Evolutionary conservation across 768 basidiomycete genomes (phyloP), one percentile per base, ranked within the genome.

Genomic region (Suillus decipiens): DNA sequence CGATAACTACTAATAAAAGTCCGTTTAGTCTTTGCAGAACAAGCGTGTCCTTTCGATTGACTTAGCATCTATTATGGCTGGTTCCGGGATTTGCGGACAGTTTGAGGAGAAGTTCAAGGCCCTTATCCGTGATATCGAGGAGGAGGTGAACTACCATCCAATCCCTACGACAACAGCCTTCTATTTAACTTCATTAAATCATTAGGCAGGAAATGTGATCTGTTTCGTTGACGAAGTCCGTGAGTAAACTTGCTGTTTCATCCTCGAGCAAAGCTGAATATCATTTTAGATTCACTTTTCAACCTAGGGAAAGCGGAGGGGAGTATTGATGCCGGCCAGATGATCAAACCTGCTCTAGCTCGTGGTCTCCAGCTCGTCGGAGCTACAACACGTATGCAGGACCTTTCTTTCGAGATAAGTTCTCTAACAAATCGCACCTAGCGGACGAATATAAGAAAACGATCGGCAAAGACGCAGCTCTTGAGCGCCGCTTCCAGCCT

Each of bases 151-250:
- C 5, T 72, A 68, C 41, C 72, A 72, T 59, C 72, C 67, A 47
- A 69, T 74, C 55, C 63, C 68, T 43, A 64, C 73, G 45, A 61
- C 74, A 63, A 64, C 71, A 14, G 41, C 48, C 51, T 47, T 48
- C 64, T 31, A 61, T 58, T 66, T 62, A 51, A n/a, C 5, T 39
- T 10, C 24, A 31, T 60, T 28, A 28, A 56, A 8, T 19, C 43
- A 39, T 64, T 24, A 86, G 86, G 82, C 84, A 4, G 88, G 90
- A 22, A 86, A 89, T 50, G 88, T 94, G 9, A 96, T 96, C 42
- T 94, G 92, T 71, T 96, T 96, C 76, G 95, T 96, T 60, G 95
- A 96, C 68, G 94, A 96, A 86, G 88, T 96, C 59, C 94, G 90
- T 92, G 69, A 77, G 91, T 87, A 62, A 45, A 39, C 0, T 1